phyloP scores from a whole-genome alignment of 2,329 filamentous ascomycete species.

The Talaromyces sp. region DNA sequence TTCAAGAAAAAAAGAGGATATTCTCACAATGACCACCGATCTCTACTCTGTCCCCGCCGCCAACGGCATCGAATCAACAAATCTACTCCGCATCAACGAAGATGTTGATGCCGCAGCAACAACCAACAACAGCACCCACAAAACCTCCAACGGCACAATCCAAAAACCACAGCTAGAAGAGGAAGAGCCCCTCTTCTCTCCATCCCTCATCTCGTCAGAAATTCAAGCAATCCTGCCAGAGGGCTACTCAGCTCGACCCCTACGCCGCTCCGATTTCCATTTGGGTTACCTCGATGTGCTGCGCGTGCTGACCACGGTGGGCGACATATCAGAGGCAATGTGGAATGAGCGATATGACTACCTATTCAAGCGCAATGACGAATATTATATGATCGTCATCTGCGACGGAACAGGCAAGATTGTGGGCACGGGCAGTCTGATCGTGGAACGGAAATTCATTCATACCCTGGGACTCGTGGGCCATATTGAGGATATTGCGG shows the following conservation, averaged over 20 bases:
- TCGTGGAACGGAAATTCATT: slow-evolving; percentile 79
- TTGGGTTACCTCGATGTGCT: slow-evolving; percentile 86
- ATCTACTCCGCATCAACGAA: slow-evolving; percentile 11
- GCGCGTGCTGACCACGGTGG: slow-evolving; percentile 85
- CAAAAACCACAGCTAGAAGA: slow-evolving; percentile 19
- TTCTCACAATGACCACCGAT: slow-evolving; percentile 12
- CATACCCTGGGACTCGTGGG: slow-evolving; percentile 59
- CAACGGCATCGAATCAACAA: slow-evolving; percentile 11
- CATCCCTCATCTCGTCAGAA: slow-evolving; percentile 68
- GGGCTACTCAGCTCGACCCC: slow-evolving; percentile 75
- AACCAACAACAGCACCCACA: slow-evolving; percentile 15
- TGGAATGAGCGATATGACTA: slow-evolving; percentile 79
- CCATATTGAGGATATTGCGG: slow-evolving; percentile 96
- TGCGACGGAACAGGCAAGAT: slow-evolving; percentile 65
- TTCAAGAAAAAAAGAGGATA: background rate
- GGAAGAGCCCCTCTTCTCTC: slow-evolving; percentile 65
- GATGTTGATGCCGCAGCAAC: slow-evolving; percentile 17
- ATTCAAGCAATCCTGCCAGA: slow-evolving; percentile 69
- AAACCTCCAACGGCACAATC: slow-evolving; percentile 15
- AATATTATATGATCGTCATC: slow-evolving; percentile 83
- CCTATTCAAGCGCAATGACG: slow-evolving; percentile 67
- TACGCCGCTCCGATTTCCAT: slow-evolving; percentile 71
- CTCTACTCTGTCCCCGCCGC: slow-evolving; percentile 14
- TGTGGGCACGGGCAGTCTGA: slow-evolving; percentile 84
- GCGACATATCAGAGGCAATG: slow-evolving; percentile 69